These are phyloP conservation scores for Starmerella davenportii DNA, from an alignment of 805 yeast genomes.

Conservation along the genomic window DNA sequence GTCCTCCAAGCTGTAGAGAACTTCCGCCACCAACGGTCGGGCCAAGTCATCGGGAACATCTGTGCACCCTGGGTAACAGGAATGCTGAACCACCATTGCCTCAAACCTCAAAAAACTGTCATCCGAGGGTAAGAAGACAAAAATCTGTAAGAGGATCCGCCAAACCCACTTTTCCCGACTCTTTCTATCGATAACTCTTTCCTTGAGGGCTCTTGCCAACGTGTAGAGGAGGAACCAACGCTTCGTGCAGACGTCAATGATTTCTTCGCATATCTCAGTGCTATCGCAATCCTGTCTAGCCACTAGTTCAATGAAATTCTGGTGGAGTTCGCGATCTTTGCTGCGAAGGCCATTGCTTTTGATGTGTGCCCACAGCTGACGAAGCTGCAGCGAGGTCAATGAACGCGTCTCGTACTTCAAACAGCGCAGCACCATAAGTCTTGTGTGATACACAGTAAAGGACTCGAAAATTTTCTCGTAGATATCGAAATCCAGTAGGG, in stretches of 20 bases:
- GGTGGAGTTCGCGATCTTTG: slow-evolving; percentile 48
- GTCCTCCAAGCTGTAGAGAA: slow-evolving; percentile 16
- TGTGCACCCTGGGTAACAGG: slow-evolving; percentile 19
- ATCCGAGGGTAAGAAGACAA: slow-evolving; percentile 35
- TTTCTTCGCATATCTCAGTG: slow-evolving; percentile 14
- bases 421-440: slow-evolving; percentile 7
- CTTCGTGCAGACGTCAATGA: slow-evolving; percentile 26
- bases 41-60: slow-evolving; percentile 25
- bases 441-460: slow-evolving; percentile 2
- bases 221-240: slow-evolving; percentile 54
- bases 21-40: slow-evolving; percentile 20
- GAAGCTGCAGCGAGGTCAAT: slow-evolving; percentile 15
- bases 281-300: slow-evolving; percentile 18
- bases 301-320: slow-evolving; percentile 33
- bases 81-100: slow-evolving; percentile 30
- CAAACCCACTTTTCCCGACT: slow-evolving; percentile 30
- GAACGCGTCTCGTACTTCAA: slow-evolving; percentile 19
- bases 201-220: slow-evolving; percentile 31
- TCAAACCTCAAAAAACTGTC: slow-evolving; percentile 45
- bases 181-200: background rate
- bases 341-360: slow-evolving; percentile 42
- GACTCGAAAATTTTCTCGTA: slow-evolving; percentile 7
- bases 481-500: background rate
- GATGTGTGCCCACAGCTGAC: slow-evolving; percentile 38
- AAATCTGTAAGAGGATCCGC: slow-evolving; percentile 29